Evolutionary conservation across 2,329 filamentous ascomycete genomes (phyloP), one percentile per base, ranked within the genome.

Genomic region (Colletotrichum gigasporum): DNA sequence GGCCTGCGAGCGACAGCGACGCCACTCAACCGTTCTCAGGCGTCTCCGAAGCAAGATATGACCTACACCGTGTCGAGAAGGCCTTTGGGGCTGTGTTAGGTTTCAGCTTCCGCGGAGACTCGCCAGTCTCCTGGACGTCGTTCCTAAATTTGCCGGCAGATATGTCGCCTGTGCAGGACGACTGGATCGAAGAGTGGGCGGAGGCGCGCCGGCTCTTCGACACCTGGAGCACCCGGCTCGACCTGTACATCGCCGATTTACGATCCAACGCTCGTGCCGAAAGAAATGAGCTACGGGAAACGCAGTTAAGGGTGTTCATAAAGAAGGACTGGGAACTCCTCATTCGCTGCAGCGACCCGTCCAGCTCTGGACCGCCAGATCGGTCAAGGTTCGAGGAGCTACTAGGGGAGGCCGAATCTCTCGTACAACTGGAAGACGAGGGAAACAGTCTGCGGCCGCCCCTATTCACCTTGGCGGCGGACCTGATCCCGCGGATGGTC

Each of bases 401-500:
- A 6, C 10, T 57, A 0, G 54, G 50, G 9, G 54, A 57, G n/a
- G 54, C 54, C 11, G 44, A 47, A 8, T 7, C 39, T 10, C 30
- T 54, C 1, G 39, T 45, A 11, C 28, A 42, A 11, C n/a, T 39
- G 6, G 39, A 45, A 7, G 11, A 18, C 9, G 48, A 5, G 10
- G 16, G 6, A 2, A 16, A n/a, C n/a, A n/a, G n/a, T n/a, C n/a
- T 37, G 30, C 20, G 47, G 28, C 30, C 37, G 32, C 48, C 57
- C 8, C 16, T 39, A 5, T 61, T 61, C 2, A 28, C 7, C 42
- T 20, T 22, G 50, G 63, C 35, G 45, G 69, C 11, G 10, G 28
- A 61, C 39, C 39, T 50, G 32, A 54, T 54, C 12, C 57, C 57
- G 5, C 57, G 48, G 10, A 22, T 47, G 16, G 41, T 45, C n/a